Evolutionary conservation across 176 grass and related monocot species (phyloP).

Genomic region (Secale cereale): DNA sequence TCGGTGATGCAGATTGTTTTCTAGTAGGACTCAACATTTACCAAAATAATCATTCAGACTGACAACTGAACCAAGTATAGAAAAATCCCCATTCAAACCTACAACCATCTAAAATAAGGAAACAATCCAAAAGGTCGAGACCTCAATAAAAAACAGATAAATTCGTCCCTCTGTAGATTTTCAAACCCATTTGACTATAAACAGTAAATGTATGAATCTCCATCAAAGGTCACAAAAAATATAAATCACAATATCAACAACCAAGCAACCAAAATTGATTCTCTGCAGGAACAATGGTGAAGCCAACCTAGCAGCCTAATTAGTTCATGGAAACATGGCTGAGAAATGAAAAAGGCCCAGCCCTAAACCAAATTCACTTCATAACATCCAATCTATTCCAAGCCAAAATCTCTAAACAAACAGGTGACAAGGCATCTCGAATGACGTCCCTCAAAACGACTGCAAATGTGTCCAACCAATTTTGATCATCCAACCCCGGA

Average conservation of each 20-base stretch:
- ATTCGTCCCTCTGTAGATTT: background rate
- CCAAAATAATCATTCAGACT: background rate
- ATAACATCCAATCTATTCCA: background rate
- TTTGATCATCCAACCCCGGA: no score
- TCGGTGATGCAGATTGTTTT: background rate
- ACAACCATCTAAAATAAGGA: conserved; percentile 12
- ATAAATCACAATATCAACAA: background rate
- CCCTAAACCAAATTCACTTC: background rate
- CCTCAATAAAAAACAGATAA: background rate
- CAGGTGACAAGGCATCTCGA: background rate
- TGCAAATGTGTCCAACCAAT: no score
- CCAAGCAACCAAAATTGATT: background rate
- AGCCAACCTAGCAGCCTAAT: background rate
- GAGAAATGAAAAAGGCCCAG: no score
- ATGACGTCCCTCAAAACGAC: no score
- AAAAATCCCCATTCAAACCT: background rate
- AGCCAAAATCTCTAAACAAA: background rate
- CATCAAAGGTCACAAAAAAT: background rate
- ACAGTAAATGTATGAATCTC: background rate
- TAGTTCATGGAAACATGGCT: background rate
- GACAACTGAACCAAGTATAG: background rate
- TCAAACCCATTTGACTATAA: background rate
- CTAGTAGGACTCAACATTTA: background rate
- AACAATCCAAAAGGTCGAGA: background rate
- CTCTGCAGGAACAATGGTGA: background rate